A percentile compares a stretch with the other conserved stretches of the same genome.
Conservation (phyloP, 805 yeast species). For the Ogataea dorogensis region DNA sequence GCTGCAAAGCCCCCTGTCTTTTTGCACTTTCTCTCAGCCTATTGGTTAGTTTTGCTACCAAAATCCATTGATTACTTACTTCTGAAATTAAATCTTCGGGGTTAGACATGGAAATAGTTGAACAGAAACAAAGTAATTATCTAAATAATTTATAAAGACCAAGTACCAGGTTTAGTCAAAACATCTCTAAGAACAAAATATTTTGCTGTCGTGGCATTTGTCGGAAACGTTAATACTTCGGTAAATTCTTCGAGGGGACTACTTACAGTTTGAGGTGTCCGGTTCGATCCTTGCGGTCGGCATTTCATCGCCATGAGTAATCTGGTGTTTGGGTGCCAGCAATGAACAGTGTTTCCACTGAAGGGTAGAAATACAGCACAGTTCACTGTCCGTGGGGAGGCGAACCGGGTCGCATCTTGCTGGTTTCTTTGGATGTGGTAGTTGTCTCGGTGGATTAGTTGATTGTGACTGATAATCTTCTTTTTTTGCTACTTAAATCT, state of each 20-base stretch:
- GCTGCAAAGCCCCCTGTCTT: conserved; percentile 69
- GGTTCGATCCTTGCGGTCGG: conserved; percentile 43
- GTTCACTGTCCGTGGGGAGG: conserved; percentile 42
- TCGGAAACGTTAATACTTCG: conserved; percentile 31
- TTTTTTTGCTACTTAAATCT: conserved; percentile 33
- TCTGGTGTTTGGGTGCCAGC: conserved; percentile 30
- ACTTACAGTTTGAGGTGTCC: conserved; percentile 39
- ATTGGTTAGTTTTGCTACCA: conserved; percentile 3
- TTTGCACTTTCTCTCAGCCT: conserved; percentile 71
- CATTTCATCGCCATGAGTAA: conserved; percentile 31
- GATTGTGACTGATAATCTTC: conserved; percentile 23
- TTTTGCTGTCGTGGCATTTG: conserved; percentile 34
- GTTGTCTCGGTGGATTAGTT: conserved; percentile 21
- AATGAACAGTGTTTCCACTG: conserved; percentile 37
- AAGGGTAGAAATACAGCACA: conserved; percentile 48
- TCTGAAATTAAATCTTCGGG: conserved; percentile 35
- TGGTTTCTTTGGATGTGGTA: conserved; percentile 31
- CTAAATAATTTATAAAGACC: neutral
- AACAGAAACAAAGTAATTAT: conserved; percentile 1
- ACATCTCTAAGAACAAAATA: neutral
- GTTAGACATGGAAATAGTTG: conserved; percentile 28
- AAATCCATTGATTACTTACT: conserved; percentile 24
- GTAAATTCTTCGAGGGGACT: conserved; percentile 16
- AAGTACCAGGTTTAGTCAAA: neutral
- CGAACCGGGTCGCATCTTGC: conserved; percentile 39